Conservation (phyloP, 208 protist species). For the Tritrichomonas musculus region DNA sequence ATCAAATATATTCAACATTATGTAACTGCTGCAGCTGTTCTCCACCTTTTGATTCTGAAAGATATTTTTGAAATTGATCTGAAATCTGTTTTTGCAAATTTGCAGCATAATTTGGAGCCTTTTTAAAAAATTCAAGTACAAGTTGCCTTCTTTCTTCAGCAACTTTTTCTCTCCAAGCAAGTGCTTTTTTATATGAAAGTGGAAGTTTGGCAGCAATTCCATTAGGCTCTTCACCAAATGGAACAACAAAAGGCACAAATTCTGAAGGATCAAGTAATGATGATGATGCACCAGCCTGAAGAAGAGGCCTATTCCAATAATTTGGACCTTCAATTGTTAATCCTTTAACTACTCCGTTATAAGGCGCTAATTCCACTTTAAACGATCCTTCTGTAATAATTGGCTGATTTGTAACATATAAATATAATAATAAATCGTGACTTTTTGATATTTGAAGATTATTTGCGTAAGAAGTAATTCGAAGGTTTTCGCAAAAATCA, state of each 20-base stretch:
- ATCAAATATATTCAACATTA: no score
- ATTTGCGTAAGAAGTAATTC: no score
- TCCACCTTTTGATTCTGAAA: no score
- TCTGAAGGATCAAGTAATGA: neutral
- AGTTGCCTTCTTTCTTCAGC: slow-evolving; percentile 25
- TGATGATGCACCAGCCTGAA: neutral
- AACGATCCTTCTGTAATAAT: neutral
- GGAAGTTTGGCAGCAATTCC: neutral
- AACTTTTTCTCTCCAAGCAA: neutral
- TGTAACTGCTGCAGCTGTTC: no score
- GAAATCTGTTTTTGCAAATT: neutral
- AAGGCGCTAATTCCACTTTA: neutral
- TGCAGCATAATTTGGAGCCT: neutral
- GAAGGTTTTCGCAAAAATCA: no score
- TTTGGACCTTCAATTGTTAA: neutral
- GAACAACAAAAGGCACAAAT: neutral
- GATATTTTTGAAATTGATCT: neutral
- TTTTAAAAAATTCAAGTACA: neutral
- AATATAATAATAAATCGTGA: no score
- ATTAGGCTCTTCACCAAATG: slow-evolving; percentile 3
- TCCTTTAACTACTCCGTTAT: neutral
- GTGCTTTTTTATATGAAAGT: neutral
- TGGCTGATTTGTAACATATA: no score
- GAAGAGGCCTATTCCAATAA: neutral
- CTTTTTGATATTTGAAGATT: no score